Conservation (phyloP, 345 rosid species). For the Cardiospermum halicacabum region DNA sequence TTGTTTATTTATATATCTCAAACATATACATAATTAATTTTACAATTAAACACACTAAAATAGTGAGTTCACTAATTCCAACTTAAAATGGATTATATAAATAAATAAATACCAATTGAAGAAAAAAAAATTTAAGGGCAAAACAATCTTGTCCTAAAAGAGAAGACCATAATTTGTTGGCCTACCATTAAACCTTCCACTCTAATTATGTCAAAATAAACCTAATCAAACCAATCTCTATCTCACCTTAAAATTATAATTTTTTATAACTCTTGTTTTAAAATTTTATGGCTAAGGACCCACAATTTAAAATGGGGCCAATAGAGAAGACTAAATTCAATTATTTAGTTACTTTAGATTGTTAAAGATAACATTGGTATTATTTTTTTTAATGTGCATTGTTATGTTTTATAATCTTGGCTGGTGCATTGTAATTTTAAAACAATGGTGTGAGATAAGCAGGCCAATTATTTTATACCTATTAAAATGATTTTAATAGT, state of each 20-base stretch:
- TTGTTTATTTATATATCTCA: no score
- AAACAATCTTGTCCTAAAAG: constrained; percentile 2
- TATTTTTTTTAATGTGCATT: neutral
- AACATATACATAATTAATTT: neutral
- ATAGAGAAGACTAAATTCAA: neutral
- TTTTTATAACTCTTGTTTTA: neutral
- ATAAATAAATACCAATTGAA: constrained; percentile 16
- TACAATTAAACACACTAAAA: neutral
- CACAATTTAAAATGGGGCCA: no score
- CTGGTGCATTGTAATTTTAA: constrained; percentile 8
- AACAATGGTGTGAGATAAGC: constrained; percentile 6
- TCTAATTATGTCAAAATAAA: neutral
- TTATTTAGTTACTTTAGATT: neutral
- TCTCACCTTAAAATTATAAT: constrained; percentile 8
- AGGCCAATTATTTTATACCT: neutral
- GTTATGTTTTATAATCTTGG: neutral
- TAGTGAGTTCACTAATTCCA: no score
- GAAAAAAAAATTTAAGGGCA: constrained; percentile 12
- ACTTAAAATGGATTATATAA: no score
- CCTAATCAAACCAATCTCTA: constrained; percentile 17
- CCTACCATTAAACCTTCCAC: constrained; percentile 19
- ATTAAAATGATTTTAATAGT: no score
- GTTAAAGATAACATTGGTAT: constrained; percentile 11
- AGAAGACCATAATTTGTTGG: constrained; percentile 27
- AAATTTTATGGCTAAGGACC: constrained; percentile 6